Conservation (phyloP, 805 yeast genomes). For the Sporopachydermia lactativora region DNA sequence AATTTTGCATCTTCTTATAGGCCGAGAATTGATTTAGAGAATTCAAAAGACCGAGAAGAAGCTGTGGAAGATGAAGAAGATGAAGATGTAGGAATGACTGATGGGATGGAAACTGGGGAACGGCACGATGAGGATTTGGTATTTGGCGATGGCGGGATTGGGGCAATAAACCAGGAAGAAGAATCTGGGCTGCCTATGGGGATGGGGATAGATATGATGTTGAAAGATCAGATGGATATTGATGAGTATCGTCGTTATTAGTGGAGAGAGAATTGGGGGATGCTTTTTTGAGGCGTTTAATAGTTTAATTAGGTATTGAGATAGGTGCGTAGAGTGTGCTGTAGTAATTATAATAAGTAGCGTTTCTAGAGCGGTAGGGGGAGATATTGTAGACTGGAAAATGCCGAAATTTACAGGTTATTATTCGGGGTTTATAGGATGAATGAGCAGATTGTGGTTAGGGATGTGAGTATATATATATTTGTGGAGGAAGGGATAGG, state of each 20-base stretch:
- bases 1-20: conserved; percentile 6
- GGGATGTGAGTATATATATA: too few relatives aligned
- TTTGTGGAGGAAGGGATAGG: too few relatives aligned
- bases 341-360: too few relatives aligned
- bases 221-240: background rate
- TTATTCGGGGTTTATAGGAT: too few relatives aligned
- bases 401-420: too few relatives aligned
- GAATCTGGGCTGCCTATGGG: background rate
- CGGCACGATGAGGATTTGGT: background rate
- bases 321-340: too few relatives aligned
- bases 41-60: conserved; percentile 11
- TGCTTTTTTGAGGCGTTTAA: conserved; percentile 24
- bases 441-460: too few relatives aligned
- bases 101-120: conserved; percentile 6
- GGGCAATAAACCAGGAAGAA: background rate
- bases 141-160: background rate
- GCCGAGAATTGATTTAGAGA: background rate
- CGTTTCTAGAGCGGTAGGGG: too few relatives aligned
- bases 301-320: too few relatives aligned
- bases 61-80: conserved; percentile 18
- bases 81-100: conserved; percentile 8
- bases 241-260: conserved; percentile 16
- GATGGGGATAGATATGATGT: conserved; percentile 1
- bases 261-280: conserved; percentile 19
- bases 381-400: too few relatives aligned